phyloP scores from a whole-genome alignment of 495 filamentous ascomycete genomes.

The Penicillium steckii region DNA sequence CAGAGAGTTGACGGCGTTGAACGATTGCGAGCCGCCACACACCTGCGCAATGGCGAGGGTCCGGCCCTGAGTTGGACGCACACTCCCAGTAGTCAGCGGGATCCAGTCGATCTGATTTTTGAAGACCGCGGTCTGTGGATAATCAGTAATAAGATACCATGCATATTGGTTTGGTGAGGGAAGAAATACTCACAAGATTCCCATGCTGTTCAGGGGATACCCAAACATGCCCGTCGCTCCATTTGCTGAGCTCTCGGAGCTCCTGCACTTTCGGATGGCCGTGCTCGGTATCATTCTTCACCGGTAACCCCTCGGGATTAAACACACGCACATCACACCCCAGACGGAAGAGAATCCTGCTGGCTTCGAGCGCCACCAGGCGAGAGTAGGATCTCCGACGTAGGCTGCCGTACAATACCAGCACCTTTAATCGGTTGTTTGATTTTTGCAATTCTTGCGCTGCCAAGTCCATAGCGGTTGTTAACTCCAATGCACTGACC shows the following conservation, averaged over 20 bases:
- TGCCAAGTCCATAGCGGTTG: slow-evolving; percentile 53
- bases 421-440: slow-evolving; percentile 52
- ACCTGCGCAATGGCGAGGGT: slow-evolving; percentile 67
- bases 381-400: slow-evolving; percentile 59
- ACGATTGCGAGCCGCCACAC: slow-evolving; percentile 66
- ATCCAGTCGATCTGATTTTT: slow-evolving; percentile 81
- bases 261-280: slow-evolving; percentile 64
- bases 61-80: slow-evolving; percentile 68
- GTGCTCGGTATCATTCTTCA: slow-evolving; percentile 61
- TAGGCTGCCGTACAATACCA: slow-evolving; percentile 65
- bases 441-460: slow-evolving; percentile 40
- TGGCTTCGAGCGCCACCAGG: slow-evolving; percentile 60
- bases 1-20: slow-evolving; percentile 72
- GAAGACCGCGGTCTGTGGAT: slow-evolving; percentile 60
- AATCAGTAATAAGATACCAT: slow-evolving; percentile 5
- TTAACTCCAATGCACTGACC: slow-evolving; percentile 56
- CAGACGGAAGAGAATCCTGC: slow-evolving; percentile 62
- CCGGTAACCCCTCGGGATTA: slow-evolving; percentile 57
- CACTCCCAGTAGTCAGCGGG: slow-evolving; percentile 58
- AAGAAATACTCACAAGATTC: slow-evolving; percentile 48
- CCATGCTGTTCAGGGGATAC: slow-evolving; percentile 71
- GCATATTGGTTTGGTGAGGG: background rate
- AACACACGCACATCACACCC: slow-evolving; percentile 69
- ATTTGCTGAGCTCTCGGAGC: slow-evolving; percentile 58
- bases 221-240: slow-evolving; percentile 74